Conservation (phyloP, 2,329 filamentous ascomycete genomes). For the Botrytis elliptica region DNA sequence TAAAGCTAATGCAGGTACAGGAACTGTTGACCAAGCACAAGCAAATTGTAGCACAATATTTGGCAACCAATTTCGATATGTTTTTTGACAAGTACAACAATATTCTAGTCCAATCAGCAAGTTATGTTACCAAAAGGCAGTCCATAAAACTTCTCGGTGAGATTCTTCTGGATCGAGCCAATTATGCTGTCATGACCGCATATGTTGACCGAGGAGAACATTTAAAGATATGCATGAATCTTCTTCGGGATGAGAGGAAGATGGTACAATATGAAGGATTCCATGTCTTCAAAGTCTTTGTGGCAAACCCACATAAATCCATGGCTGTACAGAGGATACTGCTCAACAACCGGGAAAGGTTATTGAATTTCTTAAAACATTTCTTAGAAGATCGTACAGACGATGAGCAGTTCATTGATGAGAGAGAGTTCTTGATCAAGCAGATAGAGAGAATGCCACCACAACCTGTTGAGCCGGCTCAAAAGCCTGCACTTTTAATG, state of each 20-base stretch:
- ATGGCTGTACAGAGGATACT: constrained; percentile 91
- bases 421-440: constrained; percentile 94
- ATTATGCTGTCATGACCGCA: constrained; percentile 97
- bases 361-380: constrained; percentile 82
- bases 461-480: constrained; percentile 49
- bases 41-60: constrained; percentile 80
- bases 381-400: constrained; percentile 95
- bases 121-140: constrained; percentile 96
- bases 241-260: constrained; percentile 89
- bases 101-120: constrained; percentile 83
- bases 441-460: constrained; percentile 75
- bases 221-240: constrained; percentile 97
- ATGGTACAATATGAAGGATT: constrained; percentile 99
- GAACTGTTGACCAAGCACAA: constrained; percentile 96
- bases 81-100: constrained; percentile 93
- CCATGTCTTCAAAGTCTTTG: constrained; percentile 99
- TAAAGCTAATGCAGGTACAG: constrained; percentile 48
- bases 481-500: constrained; percentile 39
- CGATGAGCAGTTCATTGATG: constrained; percentile 97
- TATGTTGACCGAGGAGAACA: constrained; percentile 96
- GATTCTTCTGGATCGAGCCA: constrained; percentile 88
- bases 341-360: constrained; percentile 90
- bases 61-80: constrained; percentile 84
- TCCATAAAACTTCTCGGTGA: constrained; percentile 97
- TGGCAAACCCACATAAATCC: constrained; percentile 98